Base-by-base conservation (phyloP, 2,329 filamentous ascomycete species). In the Waltergamsia citrina region DNA sequence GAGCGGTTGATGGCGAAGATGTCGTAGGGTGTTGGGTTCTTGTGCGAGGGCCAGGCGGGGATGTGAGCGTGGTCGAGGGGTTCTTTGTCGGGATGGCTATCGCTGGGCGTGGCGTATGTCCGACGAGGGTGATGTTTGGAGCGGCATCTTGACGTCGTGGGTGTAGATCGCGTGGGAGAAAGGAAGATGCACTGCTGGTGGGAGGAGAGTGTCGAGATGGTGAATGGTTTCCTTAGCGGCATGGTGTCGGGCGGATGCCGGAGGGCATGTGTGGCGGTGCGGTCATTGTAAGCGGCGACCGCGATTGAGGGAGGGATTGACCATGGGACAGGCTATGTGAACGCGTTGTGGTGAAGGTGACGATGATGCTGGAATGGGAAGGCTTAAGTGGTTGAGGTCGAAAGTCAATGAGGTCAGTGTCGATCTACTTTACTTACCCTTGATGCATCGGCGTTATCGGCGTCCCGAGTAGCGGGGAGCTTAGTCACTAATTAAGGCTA, bases 1-100 rank as follows among this genome's bases (percentile, higher is more conserved):
- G 65, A 63, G 45, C 63, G 72, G 34, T 56, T 48, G 31, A 64
- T 56, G 40, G 72, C 67, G 49, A 96, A 79, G 51, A 98, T 85
- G 50, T 96, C 85, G 62, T 98, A 96, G 1, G 92, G 92, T 0
- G 88, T 90, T 2, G 84, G 85, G 26, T 67, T 50, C 15, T 51
- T 40, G 6, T 53, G 51, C 5, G 53, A 50, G 3, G 73, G 72
- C 73, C 73, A 77, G 23, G 48, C 42, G 6, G 51, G 44, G 27
- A 36, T 10, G 14, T 44, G 38, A 16, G 43, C 35, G 17, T 35
- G 6, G 16, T 27, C 14, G 22, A 7, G 9, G 11, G 19, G 16
- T 7, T 19, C 10, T 16, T 20, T n/a, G n/a, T 18, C 11, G 7
- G 15, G 16, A 20, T 7, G 29, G 29, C 18, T 7, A 20, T 31